A percentile compares a stretch with the other conserved stretches of the same genome.
Evolutionary conservation across 768 basidiomycete genomes (phyloP).

Genomic region (Boletus vinaceobasis): DNA sequence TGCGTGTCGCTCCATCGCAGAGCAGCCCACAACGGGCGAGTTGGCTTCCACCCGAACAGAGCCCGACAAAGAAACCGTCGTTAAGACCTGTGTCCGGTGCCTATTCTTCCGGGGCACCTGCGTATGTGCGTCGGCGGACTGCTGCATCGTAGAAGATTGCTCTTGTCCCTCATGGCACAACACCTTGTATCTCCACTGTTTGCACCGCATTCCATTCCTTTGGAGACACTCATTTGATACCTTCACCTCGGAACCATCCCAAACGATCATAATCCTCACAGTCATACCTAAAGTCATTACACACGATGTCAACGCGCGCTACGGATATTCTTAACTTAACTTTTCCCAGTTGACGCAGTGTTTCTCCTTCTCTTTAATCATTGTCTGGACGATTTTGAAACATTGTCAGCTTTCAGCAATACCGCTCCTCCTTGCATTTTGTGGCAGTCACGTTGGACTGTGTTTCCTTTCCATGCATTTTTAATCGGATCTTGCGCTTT

Average conservation of each 20-base stretch:
- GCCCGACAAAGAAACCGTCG: constrained; percentile 8
- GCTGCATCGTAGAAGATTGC: constrained; percentile 18
- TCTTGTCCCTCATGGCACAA: background rate
- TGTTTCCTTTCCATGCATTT: constrained; percentile 12
- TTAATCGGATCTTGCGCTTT: constrained; percentile 4
- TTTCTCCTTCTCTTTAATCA: constrained; percentile 3
- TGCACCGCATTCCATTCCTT: constrained; percentile 17
- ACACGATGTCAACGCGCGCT: constrained; percentile 12
- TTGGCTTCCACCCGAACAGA: constrained; percentile 22
- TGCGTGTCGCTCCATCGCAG: constrained; percentile 8
- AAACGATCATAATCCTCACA: constrained; percentile 15
- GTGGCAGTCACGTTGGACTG: constrained; percentile 15
- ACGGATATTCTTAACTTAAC: constrained; percentile 26
- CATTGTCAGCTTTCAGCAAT: constrained; percentile 9
- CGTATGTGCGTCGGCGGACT: constrained; percentile 17
- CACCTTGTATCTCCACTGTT: constrained; percentile 9
- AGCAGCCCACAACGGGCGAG: constrained; percentile 21
- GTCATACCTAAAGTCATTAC: constrained; percentile 14
- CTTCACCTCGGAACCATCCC: constrained; percentile 16
- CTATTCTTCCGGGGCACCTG: constrained; percentile 11
- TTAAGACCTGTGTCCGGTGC: constrained; percentile 16
- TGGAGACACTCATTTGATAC: constrained; percentile 28
- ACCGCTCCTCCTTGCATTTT: constrained; percentile 9
- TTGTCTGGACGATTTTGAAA: constrained; percentile 19
- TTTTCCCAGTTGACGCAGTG: background rate